Conservation (phyloP, 345 rosid genomes). For the Eucalyptus pauciflora region DNA sequence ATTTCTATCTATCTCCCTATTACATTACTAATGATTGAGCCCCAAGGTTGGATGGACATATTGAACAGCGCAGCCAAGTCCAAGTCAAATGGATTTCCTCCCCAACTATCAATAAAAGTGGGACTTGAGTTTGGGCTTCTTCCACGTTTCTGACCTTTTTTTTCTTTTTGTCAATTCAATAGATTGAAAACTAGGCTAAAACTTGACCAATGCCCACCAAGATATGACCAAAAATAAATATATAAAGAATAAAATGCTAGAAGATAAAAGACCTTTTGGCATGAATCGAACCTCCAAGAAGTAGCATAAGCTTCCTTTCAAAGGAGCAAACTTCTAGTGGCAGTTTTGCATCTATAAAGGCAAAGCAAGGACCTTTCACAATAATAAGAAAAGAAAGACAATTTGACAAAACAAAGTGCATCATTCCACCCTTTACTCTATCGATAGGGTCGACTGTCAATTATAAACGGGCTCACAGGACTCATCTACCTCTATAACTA, state of each 20-base stretch:
- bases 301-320: neutral
- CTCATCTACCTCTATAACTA: neutral
- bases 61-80: neutral
- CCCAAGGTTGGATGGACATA: neutral
- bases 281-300: neutral
- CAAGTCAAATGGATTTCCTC: neutral
- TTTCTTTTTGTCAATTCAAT: no score
- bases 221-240: neutral
- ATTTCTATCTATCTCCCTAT: neutral
- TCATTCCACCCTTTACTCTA: neutral
- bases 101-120: neutral
- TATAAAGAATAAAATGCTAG: no score
- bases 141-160: neutral
- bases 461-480: neutral
- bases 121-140: neutral
- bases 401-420: neutral
- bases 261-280: neutral
- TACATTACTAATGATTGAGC: neutral
- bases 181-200: neutral
- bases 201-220: neutral
- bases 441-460: neutral
- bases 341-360: neutral
- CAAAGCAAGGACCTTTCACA: no score
- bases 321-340: neutral
- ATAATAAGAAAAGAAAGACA: no score